Conservation (phyloP, 129 eudicot genomes). For the Pittosporum tobira region DNA sequence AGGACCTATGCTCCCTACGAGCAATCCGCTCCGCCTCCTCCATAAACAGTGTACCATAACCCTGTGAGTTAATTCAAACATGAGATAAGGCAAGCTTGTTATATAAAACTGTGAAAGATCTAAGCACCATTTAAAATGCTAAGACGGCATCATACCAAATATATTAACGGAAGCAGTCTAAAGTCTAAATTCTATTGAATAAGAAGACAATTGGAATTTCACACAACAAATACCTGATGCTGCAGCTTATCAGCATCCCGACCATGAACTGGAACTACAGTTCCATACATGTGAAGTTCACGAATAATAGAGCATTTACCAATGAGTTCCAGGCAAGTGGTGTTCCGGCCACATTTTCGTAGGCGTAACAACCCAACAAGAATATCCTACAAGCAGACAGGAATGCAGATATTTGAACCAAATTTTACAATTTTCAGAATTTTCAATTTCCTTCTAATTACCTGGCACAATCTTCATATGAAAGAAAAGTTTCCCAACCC, state of each 20-base stretch:
- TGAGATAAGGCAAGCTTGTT: too few species aligned
- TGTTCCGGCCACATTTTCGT: slow-evolving; percentile 75
- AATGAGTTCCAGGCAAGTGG: slow-evolving; percentile 78
- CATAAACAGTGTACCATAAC: slow-evolving; percentile 93
- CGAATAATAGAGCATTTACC: slow-evolving; percentile 95
- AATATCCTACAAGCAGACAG: slow-evolving; percentile 52
- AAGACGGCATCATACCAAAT: too few species aligned
- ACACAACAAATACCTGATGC: slow-evolving; percentile 95
- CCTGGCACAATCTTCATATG: slow-evolving; percentile 97
- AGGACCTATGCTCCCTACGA: slow-evolving; percentile 73
- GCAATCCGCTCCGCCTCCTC: slow-evolving; percentile 97
- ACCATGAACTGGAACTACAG: slow-evolving; percentile 98
- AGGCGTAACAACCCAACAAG: slow-evolving; percentile 87
- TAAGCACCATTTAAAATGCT: too few species aligned
- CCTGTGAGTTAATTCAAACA: slow-evolving; percentile 26
- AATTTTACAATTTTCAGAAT: too few species aligned
- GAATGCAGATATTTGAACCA: neutral
- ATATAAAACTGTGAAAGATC: too few species aligned
- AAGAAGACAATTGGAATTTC: too few species aligned
- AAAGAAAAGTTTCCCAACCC: slow-evolving; percentile 99
- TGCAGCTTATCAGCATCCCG: slow-evolving; percentile 91
- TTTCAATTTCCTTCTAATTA: slow-evolving; percentile 21
- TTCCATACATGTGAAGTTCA: slow-evolving; percentile 95
- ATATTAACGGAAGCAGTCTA: too few species aligned
- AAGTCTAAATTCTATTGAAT: too few species aligned